Percentiles rank a stretch among this genome's conserved stretches.
phyloP scores from a whole-genome alignment of 2,329 filamentous ascomycete genomes.

The Pestalotiopsis sp. region DNA sequence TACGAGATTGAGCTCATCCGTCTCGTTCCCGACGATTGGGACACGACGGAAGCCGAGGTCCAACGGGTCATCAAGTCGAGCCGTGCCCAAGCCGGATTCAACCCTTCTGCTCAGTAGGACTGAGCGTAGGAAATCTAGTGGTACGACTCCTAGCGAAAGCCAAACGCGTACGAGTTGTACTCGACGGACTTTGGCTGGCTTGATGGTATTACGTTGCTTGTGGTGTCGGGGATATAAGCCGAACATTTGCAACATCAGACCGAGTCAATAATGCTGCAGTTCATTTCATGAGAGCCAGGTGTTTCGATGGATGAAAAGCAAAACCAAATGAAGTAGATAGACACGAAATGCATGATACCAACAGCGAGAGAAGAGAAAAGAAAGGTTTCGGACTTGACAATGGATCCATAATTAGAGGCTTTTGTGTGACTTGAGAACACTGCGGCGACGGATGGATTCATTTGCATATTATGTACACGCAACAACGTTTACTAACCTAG shows the following conservation, averaged over 20 bases:
- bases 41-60: conserved; percentile 79
- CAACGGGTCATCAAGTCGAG: conserved; percentile 78
- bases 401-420: neutral
- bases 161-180: neutral
- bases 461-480: too few relatives aligned
- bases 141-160: neutral
- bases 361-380: neutral
- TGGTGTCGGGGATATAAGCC: neutral
- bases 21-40: conserved; percentile 87
- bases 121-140: neutral
- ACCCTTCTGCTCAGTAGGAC: conserved; percentile 32
- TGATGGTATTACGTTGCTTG: neutral
- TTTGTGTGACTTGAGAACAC: neutral
- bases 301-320: neutral
- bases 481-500: too few relatives aligned
- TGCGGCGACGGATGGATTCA: too few relatives aligned
- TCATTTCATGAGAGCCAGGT: neutral
- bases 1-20: conserved; percentile 81
- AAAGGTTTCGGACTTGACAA: neutral
- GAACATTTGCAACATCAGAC: neutral
- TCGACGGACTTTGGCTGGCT: neutral
- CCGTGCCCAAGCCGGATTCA: conserved; percentile 56
- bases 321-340: neutral
- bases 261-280: neutral
- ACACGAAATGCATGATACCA: conserved; percentile 8